Percentiles rank a stretch among this genome's conserved stretches.
Conservation (phyloP, 192 early-diverging fungal genomes). For the Pilobolus umbonatus region DNA sequence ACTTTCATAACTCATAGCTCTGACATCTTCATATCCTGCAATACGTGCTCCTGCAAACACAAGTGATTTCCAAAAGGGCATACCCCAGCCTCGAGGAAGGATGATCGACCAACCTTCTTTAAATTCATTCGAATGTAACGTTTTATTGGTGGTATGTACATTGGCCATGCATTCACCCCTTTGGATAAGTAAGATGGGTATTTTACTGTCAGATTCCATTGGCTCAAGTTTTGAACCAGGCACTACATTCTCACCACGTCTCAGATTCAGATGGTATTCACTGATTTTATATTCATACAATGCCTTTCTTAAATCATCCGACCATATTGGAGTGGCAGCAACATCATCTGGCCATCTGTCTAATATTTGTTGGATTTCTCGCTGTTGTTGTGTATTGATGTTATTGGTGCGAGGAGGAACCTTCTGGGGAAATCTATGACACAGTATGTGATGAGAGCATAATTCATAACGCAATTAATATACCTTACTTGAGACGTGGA, state of each 20-base stretch:
- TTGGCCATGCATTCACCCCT: slow-evolving; percentile 44
- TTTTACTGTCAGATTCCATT: slow-evolving; percentile 48
- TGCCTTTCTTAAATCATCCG: slow-evolving; percentile 36
- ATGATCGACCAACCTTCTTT: slow-evolving; percentile 78
- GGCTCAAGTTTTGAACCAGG: slow-evolving; percentile 61
- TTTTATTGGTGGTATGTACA: background rate
- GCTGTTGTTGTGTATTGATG: slow-evolving; percentile 30
- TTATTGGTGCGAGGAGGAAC: slow-evolving; percentile 29
- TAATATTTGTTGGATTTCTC: slow-evolving; percentile 38
- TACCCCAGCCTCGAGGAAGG: slow-evolving; percentile 77
- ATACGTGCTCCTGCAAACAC: slow-evolving; percentile 83
- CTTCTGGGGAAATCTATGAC: slow-evolving; percentile 51
- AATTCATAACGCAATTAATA: background rate
- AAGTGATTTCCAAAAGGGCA: slow-evolving; percentile 83
- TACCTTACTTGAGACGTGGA: slow-evolving; percentile 68
- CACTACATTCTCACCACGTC: slow-evolving; percentile 19
- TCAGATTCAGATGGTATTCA: slow-evolving; percentile 52
- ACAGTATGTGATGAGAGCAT: background rate
- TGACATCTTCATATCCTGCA: slow-evolving; percentile 70
- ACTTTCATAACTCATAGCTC: slow-evolving; percentile 71
- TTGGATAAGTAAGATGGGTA: slow-evolving; percentile 83
- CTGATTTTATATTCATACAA: slow-evolving; percentile 40
- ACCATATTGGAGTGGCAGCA: slow-evolving; percentile 55
- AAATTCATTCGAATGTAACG: slow-evolving; percentile 27
- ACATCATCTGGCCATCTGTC: slow-evolving; percentile 54